Evolutionary conservation across 345 rosid species (phyloP), one percentile per base, ranked within the genome.

Genomic region (Euphorbia peplus): DNA sequence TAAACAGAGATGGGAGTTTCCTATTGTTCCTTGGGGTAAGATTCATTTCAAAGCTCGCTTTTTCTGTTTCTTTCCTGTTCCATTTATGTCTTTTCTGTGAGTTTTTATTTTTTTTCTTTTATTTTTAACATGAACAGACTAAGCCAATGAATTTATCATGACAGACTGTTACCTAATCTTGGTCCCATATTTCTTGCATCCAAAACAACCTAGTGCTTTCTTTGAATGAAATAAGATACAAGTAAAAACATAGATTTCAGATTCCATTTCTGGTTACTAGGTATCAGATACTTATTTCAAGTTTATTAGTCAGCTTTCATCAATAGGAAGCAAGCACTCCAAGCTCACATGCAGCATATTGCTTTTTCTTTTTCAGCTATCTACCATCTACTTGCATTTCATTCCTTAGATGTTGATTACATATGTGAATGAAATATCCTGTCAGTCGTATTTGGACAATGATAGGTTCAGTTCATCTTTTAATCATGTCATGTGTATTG

Each of bases 21-120:
- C 96, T 57, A 56, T 88, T 75, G 88, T 90, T 73, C 78, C 87
- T 32, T 88, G 95, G 95, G 90, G 98, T 90, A 85, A 82, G 84
- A 48, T 74, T 80, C 60, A 54, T 28, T 24, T 48, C 9, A 25
- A 26, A 60, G 4, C 42, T 21, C 18, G 21, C 15, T 16, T 6
- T n/a, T 50, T 18, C 8, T 46, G n/a, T 25, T 35, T 46, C 15
- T 51, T 16, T 55, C n/a, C n/a, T n/a, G n/a, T n/a, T n/a, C 5
- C 42, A 24, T 22, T 37, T 21, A 55, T 67, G 44, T n/a, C 47
- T 8, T 68, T 42, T 22, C 21, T n/a, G 2, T 10, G 9, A 29
- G 6, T 48, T 44, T 48, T n/a, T n/a, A n/a, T n/a, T n/a, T n/a
- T n/a, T n/a, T n/a, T n/a, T n/a, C n/a, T n/a, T n/a, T n/a, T n/a